Base-by-base conservation (phyloP, 2,329 filamentous ascomycete genomes). In the Curvularia lunata region DNA sequence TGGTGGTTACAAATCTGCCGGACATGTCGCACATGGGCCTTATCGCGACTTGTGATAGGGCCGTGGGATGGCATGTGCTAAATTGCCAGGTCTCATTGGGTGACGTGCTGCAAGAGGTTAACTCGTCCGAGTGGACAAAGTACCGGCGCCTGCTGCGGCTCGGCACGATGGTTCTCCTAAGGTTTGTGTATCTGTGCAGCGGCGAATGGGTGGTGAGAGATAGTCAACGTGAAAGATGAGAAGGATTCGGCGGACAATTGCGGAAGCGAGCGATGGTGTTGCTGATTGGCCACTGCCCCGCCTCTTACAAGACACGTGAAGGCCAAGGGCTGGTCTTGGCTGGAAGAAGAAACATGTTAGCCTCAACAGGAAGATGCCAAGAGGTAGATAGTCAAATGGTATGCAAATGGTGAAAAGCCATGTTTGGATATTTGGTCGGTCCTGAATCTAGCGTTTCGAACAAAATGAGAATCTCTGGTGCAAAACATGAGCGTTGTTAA, bases 31-130 rank as follows among this genome's bases (percentile, higher is more conserved):
- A 66, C 61, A 66, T 74, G 71, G 56, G 57, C 68, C 68, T 70
- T 71, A 72, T 72, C 68, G 60, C 58, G 47, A 54, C 40, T 43
- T 63, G 43, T 64, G 57, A 73, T 74, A 73, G 70, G 71, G 40
- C 38, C 62, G 60, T 56, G 56, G 21, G 52, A 37, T 56, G 37
- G 34, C 57, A 54, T 37, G 45, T 38, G 62, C 65, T 48, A 64
- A 62, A 67, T 65, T 63, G 48, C 48, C 49, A 48, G 59, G 18
- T 30, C 49, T 71, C 63, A 71, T 73, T 71, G 71, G 70, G 48
- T 30, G 28, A 19, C 12, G 53, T 32, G 59, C 34, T 40, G 63
- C 43, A 63, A 66, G 40, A 49, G 32, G 34, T 61, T 62, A 64
- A 62, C 59, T 52, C n/a, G 48, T 52, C 56, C 53, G 56, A 28